Base-by-base conservation (phyloP, 257 asterid species). In the Coffea canephora region DNA sequence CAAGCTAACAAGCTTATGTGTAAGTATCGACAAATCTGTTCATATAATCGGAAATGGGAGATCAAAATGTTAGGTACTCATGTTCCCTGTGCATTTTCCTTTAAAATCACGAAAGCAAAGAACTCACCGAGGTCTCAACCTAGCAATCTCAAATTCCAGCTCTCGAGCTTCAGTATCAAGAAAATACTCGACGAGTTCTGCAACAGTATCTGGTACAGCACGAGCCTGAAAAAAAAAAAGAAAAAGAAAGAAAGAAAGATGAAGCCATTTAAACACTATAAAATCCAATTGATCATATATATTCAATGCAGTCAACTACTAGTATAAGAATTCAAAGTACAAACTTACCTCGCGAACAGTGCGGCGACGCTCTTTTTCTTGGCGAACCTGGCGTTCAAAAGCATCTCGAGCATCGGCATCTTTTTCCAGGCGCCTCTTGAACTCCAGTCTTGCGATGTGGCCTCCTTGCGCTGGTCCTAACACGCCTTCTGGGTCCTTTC, bases 161-260 rank as follows among this genome's bases (percentile, higher is more conserved):
- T 93, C 98, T 84, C 83, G 99, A 52, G 98, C 97, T 87, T 95
- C 99, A 18, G 98, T 95, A 81, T 95, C 98, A 23, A 95, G 95
- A 80, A 95, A 90, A 81, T 86, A 95, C 92, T 95, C 99, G 2
- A 95, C 94, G 83, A 93, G 84, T 79, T 71, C 86, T 36, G 82
- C 97, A 18, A 80, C 79, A 74, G 85, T 81, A 74, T 87, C 93
- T 34, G 99, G 99, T 74, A 90, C 82, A 79, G 80, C 90, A 77
- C 98, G 92, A 80, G 97, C 84, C 43, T 39, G 43, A 39, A 39
- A 39, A 39, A 39, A 4, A 4, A 39, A 39, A 39, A 4, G 43
- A 39, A 39, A 39, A 39, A 39, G 43, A 4, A 31, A 31, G 0
- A 39, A 39, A 4, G 43, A 4, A 39, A 39, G 43, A 4, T 4